Percentiles rank a stretch among this genome's conserved stretches.
phyloP scores from a whole-genome alignment of 352 stramenopile genomes.

The Globisporangium nodosum region DNA sequence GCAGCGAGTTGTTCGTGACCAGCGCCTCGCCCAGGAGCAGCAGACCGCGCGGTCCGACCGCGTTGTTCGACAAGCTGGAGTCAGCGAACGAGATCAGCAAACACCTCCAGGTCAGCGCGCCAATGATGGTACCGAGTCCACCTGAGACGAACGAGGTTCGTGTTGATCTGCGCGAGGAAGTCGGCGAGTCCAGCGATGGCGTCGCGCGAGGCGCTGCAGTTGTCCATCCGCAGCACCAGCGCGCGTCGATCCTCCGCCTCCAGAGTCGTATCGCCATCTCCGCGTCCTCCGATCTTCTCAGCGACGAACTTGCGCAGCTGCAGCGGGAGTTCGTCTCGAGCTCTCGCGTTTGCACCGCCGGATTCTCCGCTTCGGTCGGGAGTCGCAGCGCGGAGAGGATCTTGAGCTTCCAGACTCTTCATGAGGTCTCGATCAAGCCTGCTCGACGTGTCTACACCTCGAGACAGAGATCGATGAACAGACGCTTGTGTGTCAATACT shows the following conservation, averaged over 20 bases:
- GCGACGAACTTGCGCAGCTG: not conserved
- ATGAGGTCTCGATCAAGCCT: not conserved
- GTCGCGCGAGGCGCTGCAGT: constrained; percentile 12
- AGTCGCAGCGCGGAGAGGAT: not conserved
- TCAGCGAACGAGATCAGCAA: not conserved
- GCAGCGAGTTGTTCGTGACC: constrained; percentile 56
- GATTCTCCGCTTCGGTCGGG: not conserved
- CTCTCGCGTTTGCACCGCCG: not conserved
- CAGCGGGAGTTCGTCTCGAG: not conserved
- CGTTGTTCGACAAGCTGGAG: constrained; percentile 34
- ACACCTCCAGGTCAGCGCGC: not conserved
- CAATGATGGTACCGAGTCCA: not conserved
- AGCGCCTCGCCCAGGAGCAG: constrained; percentile 39
- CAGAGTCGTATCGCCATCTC: not conserved
- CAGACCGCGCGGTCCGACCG: constrained; percentile 34
- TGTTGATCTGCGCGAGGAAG: constrained; percentile 27
- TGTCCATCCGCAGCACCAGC: constrained; percentile 19
- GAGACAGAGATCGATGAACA: too few species aligned
- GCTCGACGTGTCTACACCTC: too few species aligned
- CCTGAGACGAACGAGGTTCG: constrained; percentile 25
- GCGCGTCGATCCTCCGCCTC: not conserved
- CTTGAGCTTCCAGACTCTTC: not conserved
- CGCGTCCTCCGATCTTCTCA: not conserved
- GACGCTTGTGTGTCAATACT: not conserved
- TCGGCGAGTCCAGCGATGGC: constrained; percentile 17